Conservation (phyloP, 345 rosid genomes). For the Dimocarpus longan region DNA sequence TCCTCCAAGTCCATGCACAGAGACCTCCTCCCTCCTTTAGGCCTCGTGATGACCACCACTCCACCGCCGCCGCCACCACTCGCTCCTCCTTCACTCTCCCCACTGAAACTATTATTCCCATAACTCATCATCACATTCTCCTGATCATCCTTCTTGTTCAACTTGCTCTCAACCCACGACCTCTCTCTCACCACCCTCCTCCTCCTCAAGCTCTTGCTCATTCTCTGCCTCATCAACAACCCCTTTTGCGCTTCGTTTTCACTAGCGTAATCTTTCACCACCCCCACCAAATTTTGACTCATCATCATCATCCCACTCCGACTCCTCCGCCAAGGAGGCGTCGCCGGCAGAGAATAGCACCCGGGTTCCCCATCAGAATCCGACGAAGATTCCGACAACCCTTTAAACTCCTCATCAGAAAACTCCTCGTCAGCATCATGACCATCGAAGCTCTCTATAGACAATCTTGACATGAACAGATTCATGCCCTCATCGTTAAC, state of each 20-base stretch:
- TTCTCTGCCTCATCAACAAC: constrained; percentile 8
- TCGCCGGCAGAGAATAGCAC: constrained; percentile 67
- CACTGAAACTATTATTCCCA: constrained; percentile 46
- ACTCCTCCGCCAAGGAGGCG: constrained; percentile 45
- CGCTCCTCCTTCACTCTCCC: constrained; percentile 56
- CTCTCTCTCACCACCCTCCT: constrained; percentile 27
- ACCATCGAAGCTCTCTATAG: constrained; percentile 70
- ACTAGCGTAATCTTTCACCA: constrained; percentile 66
- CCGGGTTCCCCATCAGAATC: constrained; percentile 61
- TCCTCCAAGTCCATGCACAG: constrained; percentile 92
- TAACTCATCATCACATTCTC: not conserved
- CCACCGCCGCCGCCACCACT: constrained; percentile 40
- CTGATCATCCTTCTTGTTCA: constrained; percentile 25
- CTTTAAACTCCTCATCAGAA: constrained; percentile 45
- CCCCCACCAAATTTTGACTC: constrained; percentile 4
- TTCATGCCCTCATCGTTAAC: constrained; percentile 27
- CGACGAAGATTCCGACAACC: constrained; percentile 37
- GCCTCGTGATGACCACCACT: constrained; percentile 76
- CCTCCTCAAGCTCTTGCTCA: constrained; percentile 42
- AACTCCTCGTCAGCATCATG: constrained; percentile 77
- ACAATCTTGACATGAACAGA: constrained; percentile 49
- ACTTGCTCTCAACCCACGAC: constrained; percentile 20
- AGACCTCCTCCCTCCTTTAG: constrained; percentile 73
- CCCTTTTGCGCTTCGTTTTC: constrained; percentile 64
- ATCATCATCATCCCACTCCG: not conserved